These are phyloP conservation scores for Zizania palustris DNA, from an alignment of 202 grass and related monocot genomes.

Conservation along the genomic window DNA sequence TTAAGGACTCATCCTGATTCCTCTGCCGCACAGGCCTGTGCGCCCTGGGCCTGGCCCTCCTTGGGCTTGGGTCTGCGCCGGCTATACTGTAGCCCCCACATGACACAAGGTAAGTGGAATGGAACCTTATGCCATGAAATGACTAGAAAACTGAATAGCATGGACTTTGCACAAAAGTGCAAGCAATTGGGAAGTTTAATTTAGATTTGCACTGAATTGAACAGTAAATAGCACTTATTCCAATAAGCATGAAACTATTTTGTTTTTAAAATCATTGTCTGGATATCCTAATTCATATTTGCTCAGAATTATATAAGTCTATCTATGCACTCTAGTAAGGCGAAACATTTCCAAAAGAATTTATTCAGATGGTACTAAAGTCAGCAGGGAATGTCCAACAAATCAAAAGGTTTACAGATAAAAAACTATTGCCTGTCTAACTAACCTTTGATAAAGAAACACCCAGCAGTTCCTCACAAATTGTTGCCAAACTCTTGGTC, in stretches of 20 bases:
- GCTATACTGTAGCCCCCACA: too few relatives aligned
- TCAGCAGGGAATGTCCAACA: background rate
- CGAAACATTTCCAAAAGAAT: conserved; percentile 3
- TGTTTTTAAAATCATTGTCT: background rate
- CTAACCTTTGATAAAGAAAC: conserved; percentile 87
- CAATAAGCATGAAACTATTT: background rate
- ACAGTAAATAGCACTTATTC: background rate
- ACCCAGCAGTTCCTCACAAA: conserved; percentile 77
- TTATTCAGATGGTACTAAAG: background rate
- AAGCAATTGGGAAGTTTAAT: background rate
- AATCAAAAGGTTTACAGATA: conserved; percentile 17
- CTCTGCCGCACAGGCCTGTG: too few relatives aligned
- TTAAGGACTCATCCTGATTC: too few relatives aligned
- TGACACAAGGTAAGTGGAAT: background rate
- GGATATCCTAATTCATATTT: background rate
- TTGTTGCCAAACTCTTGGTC: conserved; percentile 88
- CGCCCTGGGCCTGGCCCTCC: too few relatives aligned
- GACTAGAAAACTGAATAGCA: background rate
- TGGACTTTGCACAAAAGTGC: background rate
- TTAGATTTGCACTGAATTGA: background rate
- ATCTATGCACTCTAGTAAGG: background rate
- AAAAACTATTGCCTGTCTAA: conserved; percentile 11
- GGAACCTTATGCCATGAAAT: background rate
- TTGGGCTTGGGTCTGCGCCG: too few relatives aligned
- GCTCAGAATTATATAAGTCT: background rate